Conservation (phyloP, 2,329 filamentous ascomycete genomes). For the Colletotrichum truncatum region DNA sequence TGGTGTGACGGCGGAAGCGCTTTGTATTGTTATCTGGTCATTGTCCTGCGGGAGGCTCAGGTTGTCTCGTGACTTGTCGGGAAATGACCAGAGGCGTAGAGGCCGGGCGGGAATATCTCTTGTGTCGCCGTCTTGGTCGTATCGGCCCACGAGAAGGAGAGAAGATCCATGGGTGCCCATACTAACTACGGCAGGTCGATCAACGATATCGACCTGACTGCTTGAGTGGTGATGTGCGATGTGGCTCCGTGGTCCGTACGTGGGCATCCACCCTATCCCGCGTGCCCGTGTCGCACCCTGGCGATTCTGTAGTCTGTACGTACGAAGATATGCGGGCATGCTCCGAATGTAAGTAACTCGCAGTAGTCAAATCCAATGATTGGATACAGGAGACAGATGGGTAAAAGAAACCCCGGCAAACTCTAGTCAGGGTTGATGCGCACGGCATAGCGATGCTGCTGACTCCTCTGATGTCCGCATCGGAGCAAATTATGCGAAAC, state of each 20-base stretch:
- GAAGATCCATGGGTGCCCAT: slow-evolving; percentile 6
- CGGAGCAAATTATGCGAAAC: neutral
- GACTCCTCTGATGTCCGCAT: neutral
- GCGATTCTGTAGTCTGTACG: slow-evolving; percentile 13
- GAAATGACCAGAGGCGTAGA: neutral
- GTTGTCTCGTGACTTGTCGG: neutral
- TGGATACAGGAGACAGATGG: neutral
- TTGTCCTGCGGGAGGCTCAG: slow-evolving; percentile 10
- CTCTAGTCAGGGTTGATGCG: slow-evolving; percentile 9
- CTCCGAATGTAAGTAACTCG: slow-evolving; percentile 26
- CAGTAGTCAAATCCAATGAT: slow-evolving; percentile 14
- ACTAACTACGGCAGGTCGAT: slow-evolving; percentile 6
- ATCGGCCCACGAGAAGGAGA: slow-evolving; percentile 6
- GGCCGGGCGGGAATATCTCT: neutral
- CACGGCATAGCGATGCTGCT: slow-evolving; percentile 3
- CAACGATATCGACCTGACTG: neutral
- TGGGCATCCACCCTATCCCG: slow-evolving; percentile 3
- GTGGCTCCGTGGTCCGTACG: slow-evolving; percentile 1
- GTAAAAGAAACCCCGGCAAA: neutral
- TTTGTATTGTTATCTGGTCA: slow-evolving; percentile 23
- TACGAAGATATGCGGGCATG: slow-evolving; percentile 22
- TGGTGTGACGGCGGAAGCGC: neutral
- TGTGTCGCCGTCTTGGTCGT: slow-evolving; percentile 11
- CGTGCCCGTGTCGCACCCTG: slow-evolving; percentile 15
- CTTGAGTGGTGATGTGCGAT: neutral